phyloP scores from a whole-genome alignment of 2,329 filamentous ascomycete genomes.

The Ceratocystis destructans region DNA sequence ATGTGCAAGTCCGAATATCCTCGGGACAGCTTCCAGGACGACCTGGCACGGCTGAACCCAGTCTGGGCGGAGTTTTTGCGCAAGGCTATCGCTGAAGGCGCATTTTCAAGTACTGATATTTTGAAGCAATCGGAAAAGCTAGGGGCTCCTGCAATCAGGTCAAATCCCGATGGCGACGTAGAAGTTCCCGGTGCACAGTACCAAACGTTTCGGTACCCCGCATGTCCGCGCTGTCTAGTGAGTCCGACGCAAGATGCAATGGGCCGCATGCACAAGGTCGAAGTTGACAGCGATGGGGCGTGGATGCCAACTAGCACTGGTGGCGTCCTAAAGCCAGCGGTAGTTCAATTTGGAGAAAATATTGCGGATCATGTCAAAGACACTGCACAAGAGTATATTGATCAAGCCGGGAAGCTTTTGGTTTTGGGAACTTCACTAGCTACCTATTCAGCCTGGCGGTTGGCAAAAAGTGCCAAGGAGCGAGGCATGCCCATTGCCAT shows the following conservation, averaged over 20 bases:
- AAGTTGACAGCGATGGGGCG: constrained; percentile 59
- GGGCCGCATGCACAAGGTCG: constrained; percentile 34
- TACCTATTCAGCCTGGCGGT: constrained; percentile 86
- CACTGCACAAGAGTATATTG: constrained; percentile 66
- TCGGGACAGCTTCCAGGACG: constrained; percentile 59
- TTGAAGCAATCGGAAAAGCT: constrained; percentile 51
- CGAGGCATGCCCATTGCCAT: constrained; percentile 74
- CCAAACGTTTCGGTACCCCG: constrained; percentile 77
- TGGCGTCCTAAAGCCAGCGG: constrained; percentile 80
- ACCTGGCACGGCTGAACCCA: constrained; percentile 68
- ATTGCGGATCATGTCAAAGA: constrained; percentile 56
- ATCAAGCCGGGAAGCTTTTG: constrained; percentile 59
- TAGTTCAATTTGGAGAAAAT: constrained; percentile 93
- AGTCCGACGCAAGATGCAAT: constrained; percentile 26
- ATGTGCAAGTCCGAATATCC: constrained; percentile 61
- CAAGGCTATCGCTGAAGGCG: constrained; percentile 51
- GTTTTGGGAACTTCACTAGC: constrained; percentile 82
- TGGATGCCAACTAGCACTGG: constrained; percentile 53
- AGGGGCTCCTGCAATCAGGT: constrained; percentile 54
- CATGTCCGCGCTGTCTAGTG: constrained; percentile 67
- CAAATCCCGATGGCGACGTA: constrained; percentile 90
- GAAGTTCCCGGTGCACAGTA: constrained; percentile 80
- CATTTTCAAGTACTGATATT: constrained; percentile 9
- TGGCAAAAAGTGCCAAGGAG: constrained; percentile 72
- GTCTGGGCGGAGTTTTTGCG: constrained; percentile 66